Percentiles rank a stretch among this genome's conserved stretches.
Evolutionary conservation across 169 alveolate species (phyloP).

Genomic region (Perkinsus olseni): DNA sequence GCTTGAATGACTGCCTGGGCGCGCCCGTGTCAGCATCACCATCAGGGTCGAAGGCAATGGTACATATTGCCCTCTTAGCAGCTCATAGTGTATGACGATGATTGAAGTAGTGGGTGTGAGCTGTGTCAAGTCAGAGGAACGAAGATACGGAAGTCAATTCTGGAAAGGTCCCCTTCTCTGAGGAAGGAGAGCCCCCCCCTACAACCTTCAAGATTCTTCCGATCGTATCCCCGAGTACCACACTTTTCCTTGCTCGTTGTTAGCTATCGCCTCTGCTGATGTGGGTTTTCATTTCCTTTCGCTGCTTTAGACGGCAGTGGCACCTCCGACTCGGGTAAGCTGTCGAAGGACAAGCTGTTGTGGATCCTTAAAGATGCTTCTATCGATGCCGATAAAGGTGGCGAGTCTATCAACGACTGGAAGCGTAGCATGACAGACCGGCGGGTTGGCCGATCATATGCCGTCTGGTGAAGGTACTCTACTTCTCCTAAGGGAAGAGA

Average conservation of each 20-base stretch:
- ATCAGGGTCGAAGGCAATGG: too few species aligned
- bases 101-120: too few species aligned
- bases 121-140: too few species aligned
- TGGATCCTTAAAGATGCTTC: background rate
- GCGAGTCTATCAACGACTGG: background rate
- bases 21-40: too few species aligned
- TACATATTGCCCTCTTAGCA: too few species aligned
- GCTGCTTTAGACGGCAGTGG: background rate
- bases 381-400: background rate
- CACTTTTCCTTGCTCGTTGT: background rate
- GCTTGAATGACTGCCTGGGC: background rate
- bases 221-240: background rate
- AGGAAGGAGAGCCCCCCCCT: too few species aligned
- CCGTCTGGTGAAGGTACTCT: background rate
- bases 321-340: background rate
- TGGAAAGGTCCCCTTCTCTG: too few species aligned
- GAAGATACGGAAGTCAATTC: too few species aligned
- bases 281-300: background rate
- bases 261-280: background rate
- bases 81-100: too few species aligned
- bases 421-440: background rate
- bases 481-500: background rate
- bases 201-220: too few species aligned
- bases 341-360: background rate
- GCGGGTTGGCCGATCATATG: background rate